Conservation (phyloP, 306 rosid species). For the Medicago lupulina region DNA sequence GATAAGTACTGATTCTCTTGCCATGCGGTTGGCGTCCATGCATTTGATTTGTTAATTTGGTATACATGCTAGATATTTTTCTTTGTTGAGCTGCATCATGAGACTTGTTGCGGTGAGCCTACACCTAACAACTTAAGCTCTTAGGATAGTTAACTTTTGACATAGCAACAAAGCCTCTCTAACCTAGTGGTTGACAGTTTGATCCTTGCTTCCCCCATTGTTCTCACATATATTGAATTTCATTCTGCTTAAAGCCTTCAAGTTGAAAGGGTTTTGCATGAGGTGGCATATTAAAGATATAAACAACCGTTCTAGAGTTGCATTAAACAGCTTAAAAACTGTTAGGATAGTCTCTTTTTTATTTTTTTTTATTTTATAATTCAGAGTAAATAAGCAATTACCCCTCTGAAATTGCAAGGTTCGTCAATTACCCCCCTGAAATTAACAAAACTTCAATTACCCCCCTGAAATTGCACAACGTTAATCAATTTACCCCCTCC, state of each 20-base stretch:
- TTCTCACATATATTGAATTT: neutral
- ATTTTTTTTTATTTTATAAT: too few species aligned
- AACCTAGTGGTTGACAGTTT: neutral
- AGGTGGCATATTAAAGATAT: neutral
- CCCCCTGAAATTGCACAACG: too few species aligned
- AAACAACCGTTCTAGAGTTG: neutral
- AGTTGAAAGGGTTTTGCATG: constrained; percentile 4
- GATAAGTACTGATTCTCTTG: constrained; percentile 5
- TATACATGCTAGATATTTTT: neutral
- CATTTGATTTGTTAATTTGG: constrained; percentile 19
- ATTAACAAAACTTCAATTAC: too few species aligned
- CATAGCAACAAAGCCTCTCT: neutral
- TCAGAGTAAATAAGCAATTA: too few species aligned
- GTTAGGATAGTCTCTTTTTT: neutral
- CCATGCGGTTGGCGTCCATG: neutral
- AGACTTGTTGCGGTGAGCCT: neutral
- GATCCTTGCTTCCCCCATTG: neutral
- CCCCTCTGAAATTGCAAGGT: too few species aligned
- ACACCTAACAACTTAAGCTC: neutral
- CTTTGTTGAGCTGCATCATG: neutral
- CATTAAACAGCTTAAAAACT: neutral
- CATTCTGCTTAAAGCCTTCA: neutral
- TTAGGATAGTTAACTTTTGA: constrained; percentile 20
- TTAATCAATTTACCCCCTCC: too few species aligned
- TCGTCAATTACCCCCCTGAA: too few species aligned